These are phyloP conservation scores for Rhizopus sp. DNA, from an alignment of 371 early-diverging fungal species.

Conservation along the genomic window DNA sequence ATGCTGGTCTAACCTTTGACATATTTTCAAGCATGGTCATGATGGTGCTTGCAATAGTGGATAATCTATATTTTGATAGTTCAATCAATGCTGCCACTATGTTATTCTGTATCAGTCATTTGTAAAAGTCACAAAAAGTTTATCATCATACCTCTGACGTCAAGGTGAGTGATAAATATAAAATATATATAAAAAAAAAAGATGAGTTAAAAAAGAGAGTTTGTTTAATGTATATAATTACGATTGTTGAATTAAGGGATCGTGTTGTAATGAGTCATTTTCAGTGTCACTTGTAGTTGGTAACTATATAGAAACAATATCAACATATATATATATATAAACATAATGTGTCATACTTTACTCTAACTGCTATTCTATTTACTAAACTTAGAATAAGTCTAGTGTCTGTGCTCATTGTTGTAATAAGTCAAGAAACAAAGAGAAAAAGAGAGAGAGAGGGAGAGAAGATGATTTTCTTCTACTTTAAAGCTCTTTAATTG, in stretches of 20 bases:
- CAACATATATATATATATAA: neutral
- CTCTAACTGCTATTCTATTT: constrained; percentile 35
- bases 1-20: constrained; percentile 38
- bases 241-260: constrained; percentile 62
- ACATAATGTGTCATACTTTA: constrained; percentile 15
- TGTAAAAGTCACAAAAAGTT: constrained; percentile 28
- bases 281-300: constrained; percentile 50
- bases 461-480: neutral
- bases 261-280: constrained; percentile 54
- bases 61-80: constrained; percentile 55
- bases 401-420: constrained; percentile 30
- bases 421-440: neutral
- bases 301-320: constrained; percentile 30
- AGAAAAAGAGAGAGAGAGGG: neutral
- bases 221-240: constrained; percentile 5
- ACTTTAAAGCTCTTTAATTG: neutral
- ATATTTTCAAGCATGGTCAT: constrained; percentile 51
- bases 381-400: constrained; percentile 41
- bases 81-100: constrained; percentile 55
- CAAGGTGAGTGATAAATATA: constrained; percentile 41
- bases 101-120: neutral
- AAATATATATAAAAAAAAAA: no score
- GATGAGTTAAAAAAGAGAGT: neutral
- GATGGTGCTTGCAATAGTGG: constrained; percentile 46
- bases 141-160: constrained; percentile 44